A percentile compares a stretch with the other conserved stretches of the same genome.
These are phyloP conservation scores for Dendrothele bispora DNA, from an alignment of 768 basidiomycete species.

Conservation along the genomic window DNA sequence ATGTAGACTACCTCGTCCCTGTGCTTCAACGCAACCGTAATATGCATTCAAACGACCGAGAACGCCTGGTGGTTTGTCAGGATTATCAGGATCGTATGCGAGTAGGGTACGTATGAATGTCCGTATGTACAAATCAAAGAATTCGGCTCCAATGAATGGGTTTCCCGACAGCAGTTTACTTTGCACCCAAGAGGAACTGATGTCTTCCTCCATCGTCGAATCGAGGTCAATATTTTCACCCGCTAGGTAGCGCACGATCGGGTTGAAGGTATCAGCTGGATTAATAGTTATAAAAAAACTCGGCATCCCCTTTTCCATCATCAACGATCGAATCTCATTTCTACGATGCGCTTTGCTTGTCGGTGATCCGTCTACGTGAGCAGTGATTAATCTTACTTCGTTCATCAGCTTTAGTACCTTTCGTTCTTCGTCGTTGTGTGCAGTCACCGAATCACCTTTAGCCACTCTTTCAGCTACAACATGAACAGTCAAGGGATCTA, in stretches of 20 bases:
- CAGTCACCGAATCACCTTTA: slow-evolving; percentile 14
- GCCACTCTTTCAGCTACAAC: slow-evolving; percentile 19
- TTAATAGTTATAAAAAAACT: slow-evolving; percentile 46
- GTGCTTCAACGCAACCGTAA: not conserved
- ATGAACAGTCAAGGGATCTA: slow-evolving; percentile 23
- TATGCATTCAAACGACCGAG: slow-evolving; percentile 21
- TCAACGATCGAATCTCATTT: slow-evolving; percentile 38
- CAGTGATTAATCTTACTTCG: slow-evolving; percentile 16
- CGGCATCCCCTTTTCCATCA: slow-evolving; percentile 32
- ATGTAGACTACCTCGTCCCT: not conserved
- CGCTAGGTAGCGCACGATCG: slow-evolving; percentile 36
- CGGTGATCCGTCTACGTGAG: slow-evolving; percentile 29
- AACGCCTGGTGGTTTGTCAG: slow-evolving; percentile 21
- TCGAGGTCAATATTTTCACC: slow-evolving; percentile 37
- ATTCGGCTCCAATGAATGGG: slow-evolving; percentile 35
- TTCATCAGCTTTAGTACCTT: slow-evolving; percentile 20
- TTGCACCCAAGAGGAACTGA: slow-evolving; percentile 29
- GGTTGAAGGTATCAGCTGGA: slow-evolving; percentile 42
- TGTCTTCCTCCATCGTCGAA: slow-evolving; percentile 20
- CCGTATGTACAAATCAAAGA: slow-evolving; percentile 41
- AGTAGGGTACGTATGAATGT: slow-evolving; percentile 31
- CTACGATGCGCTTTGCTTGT: slow-evolving; percentile 23
- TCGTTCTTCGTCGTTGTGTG: slow-evolving; percentile 25
- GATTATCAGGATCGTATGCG: slow-evolving; percentile 12
- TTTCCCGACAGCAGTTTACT: slow-evolving; percentile 34